Conservation (phyloP, 202 grass and related monocot genomes). For the Carex arenaria region DNA sequence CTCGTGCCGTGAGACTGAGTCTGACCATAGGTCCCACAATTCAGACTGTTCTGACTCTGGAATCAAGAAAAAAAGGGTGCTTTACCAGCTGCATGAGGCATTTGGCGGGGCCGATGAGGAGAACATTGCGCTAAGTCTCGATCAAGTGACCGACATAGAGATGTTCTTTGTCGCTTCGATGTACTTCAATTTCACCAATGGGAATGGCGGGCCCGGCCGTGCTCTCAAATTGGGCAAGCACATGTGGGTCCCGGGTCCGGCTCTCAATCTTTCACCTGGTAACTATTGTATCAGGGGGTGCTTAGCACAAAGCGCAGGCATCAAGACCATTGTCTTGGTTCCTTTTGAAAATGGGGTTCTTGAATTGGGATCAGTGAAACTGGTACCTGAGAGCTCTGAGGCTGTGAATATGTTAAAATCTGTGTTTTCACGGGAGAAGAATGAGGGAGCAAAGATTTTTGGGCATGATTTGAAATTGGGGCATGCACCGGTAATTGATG, state of each 20-base stretch:
- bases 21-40: constrained; percentile 26
- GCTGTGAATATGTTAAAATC: constrained; percentile 58
- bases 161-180: constrained; percentile 94
- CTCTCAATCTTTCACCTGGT: constrained; percentile 40
- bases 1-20: constrained; percentile 75
- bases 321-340: constrained; percentile 74
- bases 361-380: constrained; percentile 79
- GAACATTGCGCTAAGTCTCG: constrained; percentile 69
- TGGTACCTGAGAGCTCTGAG: constrained; percentile 54
- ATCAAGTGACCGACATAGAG: constrained; percentile 85
- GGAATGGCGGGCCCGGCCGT: constrained; percentile 65
- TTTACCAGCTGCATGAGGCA: constrained; percentile 58
- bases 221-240: constrained; percentile 60
- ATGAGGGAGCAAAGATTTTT: constrained; percentile 75
- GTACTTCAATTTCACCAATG: constrained; percentile 84
- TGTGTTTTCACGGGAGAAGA: constrained; percentile 60
- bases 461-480: constrained; percentile 95
- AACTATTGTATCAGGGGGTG: constrained; percentile 87
- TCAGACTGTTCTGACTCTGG: constrained; percentile 31
- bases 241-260: constrained; percentile 59
- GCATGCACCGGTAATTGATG: constrained; percentile 22
- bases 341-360: constrained; percentile 88
- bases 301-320: constrained; percentile 64
- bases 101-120: constrained; percentile 78
- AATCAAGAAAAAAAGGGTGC: constrained; percentile 55